These are phyloP conservation scores for Guyanaporus albipodus DNA, from an alignment of 768 basidiomycete genomes.

Conservation along the genomic window DNA sequence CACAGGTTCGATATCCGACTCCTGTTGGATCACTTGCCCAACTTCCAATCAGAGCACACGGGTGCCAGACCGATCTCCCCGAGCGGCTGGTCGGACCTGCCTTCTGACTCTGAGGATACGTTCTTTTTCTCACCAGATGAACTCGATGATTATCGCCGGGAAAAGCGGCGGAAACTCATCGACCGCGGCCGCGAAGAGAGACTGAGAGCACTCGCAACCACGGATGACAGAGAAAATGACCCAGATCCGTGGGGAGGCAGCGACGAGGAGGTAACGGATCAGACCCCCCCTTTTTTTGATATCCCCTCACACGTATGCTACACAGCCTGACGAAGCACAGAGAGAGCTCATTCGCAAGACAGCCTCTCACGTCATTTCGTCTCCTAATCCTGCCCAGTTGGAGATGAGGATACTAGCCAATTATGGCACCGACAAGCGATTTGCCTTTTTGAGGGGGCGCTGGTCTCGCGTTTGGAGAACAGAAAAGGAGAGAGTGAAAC, in stretches of 20 bases:
- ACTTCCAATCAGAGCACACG: neutral
- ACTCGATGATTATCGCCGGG: slow-evolving; percentile 57
- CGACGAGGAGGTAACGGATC: slow-evolving; percentile 60
- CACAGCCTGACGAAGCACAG: slow-evolving; percentile 57
- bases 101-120: slow-evolving; percentile 81
- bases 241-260: slow-evolving; percentile 61
- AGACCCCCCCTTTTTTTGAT: neutral
- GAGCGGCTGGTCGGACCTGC: slow-evolving; percentile 77
- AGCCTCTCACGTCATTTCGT: slow-evolving; percentile 59
- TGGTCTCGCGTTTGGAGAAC: slow-evolving; percentile 65
- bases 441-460: slow-evolving; percentile 77
- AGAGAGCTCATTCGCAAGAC: slow-evolving; percentile 71
- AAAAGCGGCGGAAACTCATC: slow-evolving; percentile 62
- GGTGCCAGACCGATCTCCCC: slow-evolving; percentile 39
- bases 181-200: slow-evolving; percentile 61
- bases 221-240: slow-evolving; percentile 38
- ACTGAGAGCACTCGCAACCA: slow-evolving; percentile 49
- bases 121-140: slow-evolving; percentile 75
- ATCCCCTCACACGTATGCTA: slow-evolving; percentile 10
- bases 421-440: slow-evolving; percentile 71
- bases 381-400: slow-evolving; percentile 75
- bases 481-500: slow-evolving; percentile 46
- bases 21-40: slow-evolving; percentile 53
- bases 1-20: slow-evolving; percentile 79
- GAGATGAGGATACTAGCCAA: slow-evolving; percentile 90